phyloP scores from a whole-genome alignment of 2,329 filamentous ascomycete species.

The Xylariaceae sp. region DNA sequence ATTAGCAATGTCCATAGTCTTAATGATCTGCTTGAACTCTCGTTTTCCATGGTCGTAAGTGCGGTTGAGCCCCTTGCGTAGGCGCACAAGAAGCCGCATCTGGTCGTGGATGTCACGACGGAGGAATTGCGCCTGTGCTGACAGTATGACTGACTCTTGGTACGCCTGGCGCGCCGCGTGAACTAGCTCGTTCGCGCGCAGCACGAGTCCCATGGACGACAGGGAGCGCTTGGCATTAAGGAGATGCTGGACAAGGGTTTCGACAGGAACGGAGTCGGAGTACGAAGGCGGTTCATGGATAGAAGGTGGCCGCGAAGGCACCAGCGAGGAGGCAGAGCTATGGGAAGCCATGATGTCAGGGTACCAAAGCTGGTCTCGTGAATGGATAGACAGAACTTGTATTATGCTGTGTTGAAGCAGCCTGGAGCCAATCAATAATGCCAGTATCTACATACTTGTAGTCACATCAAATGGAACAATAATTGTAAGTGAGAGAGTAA shows the following conservation, averaged over 20 bases:
- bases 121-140: conserved; percentile 64
- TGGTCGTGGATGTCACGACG: conserved; percentile 56
- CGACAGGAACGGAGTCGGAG: conserved; percentile 48
- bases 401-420: not conserved
- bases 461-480: conserved; percentile 1
- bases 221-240: conserved; percentile 83
- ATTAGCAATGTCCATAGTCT: conserved; percentile 62
- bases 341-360: conserved; percentile 22
- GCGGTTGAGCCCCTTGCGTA: conserved; percentile 46
- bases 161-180: conserved; percentile 68
- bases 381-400: too few species aligned
- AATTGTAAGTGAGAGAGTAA: not conserved
- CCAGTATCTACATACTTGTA: conserved; percentile 16
- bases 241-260: conserved; percentile 76
- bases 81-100: conserved; percentile 44
- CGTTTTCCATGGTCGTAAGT: conserved; percentile 54
- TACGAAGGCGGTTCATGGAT: conserved; percentile 32
- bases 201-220: conserved; percentile 74
- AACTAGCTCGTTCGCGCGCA: conserved; percentile 81
- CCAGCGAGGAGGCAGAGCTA: conserved; percentile 21
- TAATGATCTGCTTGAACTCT: conserved; percentile 58
- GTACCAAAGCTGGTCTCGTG: too few species aligned
- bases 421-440: not conserved
- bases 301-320: conserved; percentile 19
- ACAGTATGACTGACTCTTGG: conserved; percentile 71